Evolutionary conservation across 768 basidiomycete species (phyloP).

Genomic region (Boletus speciosus): DNA sequence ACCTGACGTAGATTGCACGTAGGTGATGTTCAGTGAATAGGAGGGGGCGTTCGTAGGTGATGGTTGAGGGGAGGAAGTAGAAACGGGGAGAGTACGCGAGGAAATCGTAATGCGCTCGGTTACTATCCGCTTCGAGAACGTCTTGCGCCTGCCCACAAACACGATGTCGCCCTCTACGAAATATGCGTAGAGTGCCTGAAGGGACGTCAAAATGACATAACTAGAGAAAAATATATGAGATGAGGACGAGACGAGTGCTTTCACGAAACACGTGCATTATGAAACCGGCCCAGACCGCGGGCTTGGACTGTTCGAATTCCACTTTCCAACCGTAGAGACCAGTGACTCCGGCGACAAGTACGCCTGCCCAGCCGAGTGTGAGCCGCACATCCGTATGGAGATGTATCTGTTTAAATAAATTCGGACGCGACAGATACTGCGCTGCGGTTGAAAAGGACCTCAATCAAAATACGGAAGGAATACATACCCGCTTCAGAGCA

Average conservation of each 20-base stretch:
- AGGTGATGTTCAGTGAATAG: conserved; percentile 65
- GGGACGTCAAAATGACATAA: conserved; percentile 67
- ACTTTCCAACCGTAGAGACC: conserved; percentile 83
- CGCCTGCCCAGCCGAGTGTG: conserved; percentile 80
- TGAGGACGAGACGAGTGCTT: background rate
- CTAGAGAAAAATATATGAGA: conserved; percentile 37
- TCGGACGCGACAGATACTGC: conserved; percentile 79
- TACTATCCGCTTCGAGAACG: conserved; percentile 88
- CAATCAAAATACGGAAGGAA: background rate
- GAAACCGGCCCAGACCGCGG: conserved; percentile 74
- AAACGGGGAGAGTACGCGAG: conserved; percentile 58
- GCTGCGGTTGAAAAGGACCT: background rate
- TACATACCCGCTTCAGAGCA: conserved; percentile 77
- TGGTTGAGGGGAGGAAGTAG: conserved; percentile 8
- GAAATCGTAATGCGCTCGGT: conserved; percentile 84
- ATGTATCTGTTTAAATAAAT: conserved; percentile 82
- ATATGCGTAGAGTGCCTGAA: conserved; percentile 80
- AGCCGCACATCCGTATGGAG: conserved; percentile 87
- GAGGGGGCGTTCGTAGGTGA: conserved; percentile 51
- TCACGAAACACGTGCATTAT: conserved; percentile 53
- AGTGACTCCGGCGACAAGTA: conserved; percentile 76
- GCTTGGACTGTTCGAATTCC: conserved; percentile 88
- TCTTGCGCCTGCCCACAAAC: conserved; percentile 87
- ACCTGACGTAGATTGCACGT: conserved; percentile 75
- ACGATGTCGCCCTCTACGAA: conserved; percentile 81